Conservation (phyloP, 768 basidiomycete genomes). For the Xanthoconium stramineum region DNA sequence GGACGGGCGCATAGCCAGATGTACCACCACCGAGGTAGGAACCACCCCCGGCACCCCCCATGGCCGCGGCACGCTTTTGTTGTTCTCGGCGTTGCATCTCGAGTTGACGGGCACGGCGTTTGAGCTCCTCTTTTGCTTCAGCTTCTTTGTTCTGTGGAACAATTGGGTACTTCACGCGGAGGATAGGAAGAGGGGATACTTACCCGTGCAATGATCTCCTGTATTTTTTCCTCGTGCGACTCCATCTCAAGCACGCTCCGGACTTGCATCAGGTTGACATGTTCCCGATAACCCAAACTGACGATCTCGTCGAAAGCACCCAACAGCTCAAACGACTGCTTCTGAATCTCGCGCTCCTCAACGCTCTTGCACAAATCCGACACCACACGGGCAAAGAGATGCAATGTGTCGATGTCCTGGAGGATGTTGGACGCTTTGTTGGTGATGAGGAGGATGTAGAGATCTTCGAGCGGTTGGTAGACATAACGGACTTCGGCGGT, state of each 20-base stretch:
- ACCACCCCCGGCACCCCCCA: constrained; percentile 44
- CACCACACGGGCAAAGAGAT: constrained; percentile 90
- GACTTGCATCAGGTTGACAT: constrained; percentile 76
- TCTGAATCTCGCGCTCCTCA: constrained; percentile 85
- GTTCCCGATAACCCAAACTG: constrained; percentile 81
- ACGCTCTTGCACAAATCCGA: constrained; percentile 86
- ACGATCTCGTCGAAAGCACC: constrained; percentile 97
- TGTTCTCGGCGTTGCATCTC: constrained; percentile 98
- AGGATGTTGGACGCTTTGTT: constrained; percentile 99
- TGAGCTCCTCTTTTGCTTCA: constrained; percentile 98
- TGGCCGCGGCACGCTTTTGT: constrained; percentile 65
- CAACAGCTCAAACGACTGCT: constrained; percentile 89
- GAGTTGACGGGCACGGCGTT: constrained; percentile 94
- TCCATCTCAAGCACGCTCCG: constrained; percentile 83
- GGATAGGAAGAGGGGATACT: neutral
- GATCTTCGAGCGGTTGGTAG: constrained; percentile 93
- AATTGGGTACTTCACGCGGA: neutral
- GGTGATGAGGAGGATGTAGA: constrained; percentile 96
- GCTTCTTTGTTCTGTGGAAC: constrained; percentile 88
- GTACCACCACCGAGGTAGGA: constrained; percentile 65
- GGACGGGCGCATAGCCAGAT: constrained; percentile 68
- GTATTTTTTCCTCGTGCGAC: constrained; percentile 91
- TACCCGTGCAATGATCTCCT: constrained; percentile 83
- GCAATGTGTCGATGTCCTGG: constrained; percentile 95
- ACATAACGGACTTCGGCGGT: constrained; percentile 94